Evolutionary conservation across 768 basidiomycete genomes (phyloP).

Genomic region (Psilocybe azurescens): DNA sequence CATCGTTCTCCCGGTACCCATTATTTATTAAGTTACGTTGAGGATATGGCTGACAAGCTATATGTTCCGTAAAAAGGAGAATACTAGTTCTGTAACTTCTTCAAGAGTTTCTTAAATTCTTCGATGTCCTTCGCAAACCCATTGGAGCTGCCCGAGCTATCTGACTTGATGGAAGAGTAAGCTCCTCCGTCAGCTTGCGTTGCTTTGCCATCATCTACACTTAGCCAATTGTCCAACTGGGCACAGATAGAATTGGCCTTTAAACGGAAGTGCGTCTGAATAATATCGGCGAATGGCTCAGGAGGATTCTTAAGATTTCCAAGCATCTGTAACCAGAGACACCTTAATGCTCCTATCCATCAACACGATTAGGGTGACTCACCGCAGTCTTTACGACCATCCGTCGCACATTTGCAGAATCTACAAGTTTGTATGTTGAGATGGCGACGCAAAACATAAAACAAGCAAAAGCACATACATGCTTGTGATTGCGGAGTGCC

Average conservation of each 20-base stretch:
- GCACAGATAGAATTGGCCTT: slow-evolving; percentile 72
- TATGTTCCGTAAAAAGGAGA: not conserved
- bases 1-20: not conserved
- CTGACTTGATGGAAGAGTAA: slow-evolving; percentile 32
- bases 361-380: slow-evolving; percentile 25
- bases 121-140: slow-evolving; percentile 74
- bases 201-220: slow-evolving; percentile 72
- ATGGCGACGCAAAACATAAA: not conserved
- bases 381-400: slow-evolving; percentile 94
- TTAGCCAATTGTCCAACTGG: slow-evolving; percentile 84
- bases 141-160: slow-evolving; percentile 52
- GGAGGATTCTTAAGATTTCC: slow-evolving; percentile 82
- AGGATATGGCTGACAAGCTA: not conserved
- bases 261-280: slow-evolving; percentile 89
- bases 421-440: slow-evolving; percentile 38
- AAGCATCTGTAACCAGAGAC: slow-evolving; percentile 64
- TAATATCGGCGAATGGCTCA: slow-evolving; percentile 85
- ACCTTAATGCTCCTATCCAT: not conserved
- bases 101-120: slow-evolving; percentile 68
- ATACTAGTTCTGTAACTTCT: slow-evolving; percentile 41
- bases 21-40: slow-evolving; percentile 4
- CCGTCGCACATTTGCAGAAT: slow-evolving; percentile 90
- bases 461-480: slow-evolving; percentile 53
- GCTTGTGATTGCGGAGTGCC: slow-evolving; percentile 79
- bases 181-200: slow-evolving; percentile 62